Conservation (phyloP, 1,284 basidiomycete genomes). For the Ustilago hordei region DNA sequence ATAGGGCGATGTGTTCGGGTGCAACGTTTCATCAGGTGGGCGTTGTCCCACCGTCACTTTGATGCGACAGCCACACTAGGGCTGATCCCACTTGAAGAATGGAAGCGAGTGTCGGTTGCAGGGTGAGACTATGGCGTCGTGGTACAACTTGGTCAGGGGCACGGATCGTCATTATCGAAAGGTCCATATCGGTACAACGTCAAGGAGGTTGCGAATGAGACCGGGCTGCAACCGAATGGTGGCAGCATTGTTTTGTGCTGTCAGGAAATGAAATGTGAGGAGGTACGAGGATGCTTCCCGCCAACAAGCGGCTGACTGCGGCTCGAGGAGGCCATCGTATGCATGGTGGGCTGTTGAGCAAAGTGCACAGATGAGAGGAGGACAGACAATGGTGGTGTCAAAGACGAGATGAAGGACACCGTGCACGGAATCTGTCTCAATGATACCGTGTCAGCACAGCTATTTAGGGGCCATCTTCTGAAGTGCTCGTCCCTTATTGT, state of each 20-base stretch:
- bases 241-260: not conserved
- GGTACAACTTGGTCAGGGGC: not conserved
- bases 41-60: constrained; percentile 4
- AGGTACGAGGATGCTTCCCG: not conserved
- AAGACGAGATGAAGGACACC: constrained; percentile 1
- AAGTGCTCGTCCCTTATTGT: not conserved
- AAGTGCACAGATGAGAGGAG: not conserved
- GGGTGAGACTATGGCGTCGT: not conserved
- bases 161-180: not conserved
- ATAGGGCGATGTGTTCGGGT: not conserved
- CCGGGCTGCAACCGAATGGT: too few species aligned
- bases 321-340: not conserved
- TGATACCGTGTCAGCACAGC: not conserved
- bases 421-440: constrained; percentile 2
- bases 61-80: not conserved
- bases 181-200: too few species aligned
- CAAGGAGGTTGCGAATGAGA: too few species aligned
- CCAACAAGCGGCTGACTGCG: not conserved
- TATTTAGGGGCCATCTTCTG: not conserved
- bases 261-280: not conserved
- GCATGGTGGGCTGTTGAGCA: not conserved
- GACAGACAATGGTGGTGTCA: not conserved
- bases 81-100: not conserved
- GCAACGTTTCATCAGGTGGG: constrained; percentile 7
- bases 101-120: constrained; percentile 5